Conservation (phyloP, 768 basidiomycete species). For the Rhodotorula kratochvilovae region DNA sequence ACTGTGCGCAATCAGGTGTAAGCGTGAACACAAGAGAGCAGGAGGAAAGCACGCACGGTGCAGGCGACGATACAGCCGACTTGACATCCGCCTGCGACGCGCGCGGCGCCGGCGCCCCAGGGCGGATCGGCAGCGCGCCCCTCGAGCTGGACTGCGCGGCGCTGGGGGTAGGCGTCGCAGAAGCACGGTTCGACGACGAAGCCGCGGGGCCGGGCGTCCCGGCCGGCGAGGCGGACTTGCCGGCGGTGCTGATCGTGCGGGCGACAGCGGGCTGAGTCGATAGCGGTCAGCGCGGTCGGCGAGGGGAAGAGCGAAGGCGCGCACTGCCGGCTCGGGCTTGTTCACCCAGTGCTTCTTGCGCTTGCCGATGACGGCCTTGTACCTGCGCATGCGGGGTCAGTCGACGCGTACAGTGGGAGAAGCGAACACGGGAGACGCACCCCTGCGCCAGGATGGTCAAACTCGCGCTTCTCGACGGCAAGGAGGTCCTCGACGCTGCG, state of each 20-base stretch:
- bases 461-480: slow-evolving; percentile 64
- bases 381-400: neutral
- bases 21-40: accelerated
- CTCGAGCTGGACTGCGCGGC: slow-evolving; percentile 19
- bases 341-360: slow-evolving; percentile 29
- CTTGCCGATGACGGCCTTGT: slow-evolving; percentile 36
- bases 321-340: neutral
- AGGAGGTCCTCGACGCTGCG: slow-evolving; percentile 49
- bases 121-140: slow-evolving; percentile 7
- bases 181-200: neutral
- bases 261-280: neutral
- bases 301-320: neutral
- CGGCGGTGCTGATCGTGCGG: neutral
- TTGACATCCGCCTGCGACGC: slow-evolving; percentile 3
- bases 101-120: neutral
- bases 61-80: neutral
- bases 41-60: neutral
- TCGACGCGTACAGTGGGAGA: neutral
- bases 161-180: neutral
- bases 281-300: neutral
- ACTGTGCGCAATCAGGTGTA: neutral
- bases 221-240: neutral
- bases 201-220: neutral
- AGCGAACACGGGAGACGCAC: slow-evolving; percentile 20
- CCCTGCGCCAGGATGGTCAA: slow-evolving; percentile 45